phyloP scores from a whole-genome alignment of 1,284 basidiomycete species.

The Austroboletus novae-zelandiae region DNA sequence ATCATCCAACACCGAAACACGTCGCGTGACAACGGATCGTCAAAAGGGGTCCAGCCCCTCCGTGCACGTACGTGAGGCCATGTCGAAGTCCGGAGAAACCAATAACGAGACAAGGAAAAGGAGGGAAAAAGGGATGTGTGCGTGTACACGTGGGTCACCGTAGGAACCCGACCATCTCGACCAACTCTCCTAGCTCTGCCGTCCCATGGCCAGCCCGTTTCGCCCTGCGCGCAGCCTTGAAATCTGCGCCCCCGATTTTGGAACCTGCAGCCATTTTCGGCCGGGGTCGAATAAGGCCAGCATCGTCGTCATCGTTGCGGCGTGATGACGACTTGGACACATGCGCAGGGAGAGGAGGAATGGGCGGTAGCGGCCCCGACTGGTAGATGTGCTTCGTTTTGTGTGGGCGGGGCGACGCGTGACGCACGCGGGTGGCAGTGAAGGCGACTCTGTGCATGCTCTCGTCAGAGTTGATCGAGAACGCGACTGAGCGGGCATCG shows the following conservation, averaged over 20 bases:
- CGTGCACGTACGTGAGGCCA: too few species aligned
- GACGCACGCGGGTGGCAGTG: constrained; percentile 15
- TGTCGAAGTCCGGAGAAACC: too few species aligned
- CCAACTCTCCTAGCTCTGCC: constrained; percentile 21
- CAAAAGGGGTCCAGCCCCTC: too few species aligned
- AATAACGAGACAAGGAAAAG: too few species aligned
- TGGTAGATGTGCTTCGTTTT: constrained; percentile 15
- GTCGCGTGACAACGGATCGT: too few species aligned
- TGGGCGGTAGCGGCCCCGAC: constrained; percentile 23
- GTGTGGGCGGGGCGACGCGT: constrained; percentile 9
- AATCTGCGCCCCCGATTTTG: constrained; percentile 26
- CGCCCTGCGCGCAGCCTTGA: constrained; percentile 29
- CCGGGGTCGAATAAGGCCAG: constrained; percentile 23
- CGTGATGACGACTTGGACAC: neutral
- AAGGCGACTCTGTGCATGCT: constrained; percentile 23
- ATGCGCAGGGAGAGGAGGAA: constrained; percentile 21
- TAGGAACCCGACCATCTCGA: constrained; percentile 32
- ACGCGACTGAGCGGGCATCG: constrained; percentile 24
- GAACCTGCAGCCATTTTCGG: constrained; percentile 24
- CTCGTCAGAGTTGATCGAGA: constrained; percentile 32
- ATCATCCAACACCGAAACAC: too few species aligned
- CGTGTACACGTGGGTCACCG: neutral
- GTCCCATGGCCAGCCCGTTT: constrained; percentile 13
- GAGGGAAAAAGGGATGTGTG: neutral
- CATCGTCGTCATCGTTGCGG: constrained; percentile 3